These are phyloP conservation scores for Penicillium oxalicum DNA, from an alignment of 2,329 filamentous ascomycete species.

Conservation along the genomic window DNA sequence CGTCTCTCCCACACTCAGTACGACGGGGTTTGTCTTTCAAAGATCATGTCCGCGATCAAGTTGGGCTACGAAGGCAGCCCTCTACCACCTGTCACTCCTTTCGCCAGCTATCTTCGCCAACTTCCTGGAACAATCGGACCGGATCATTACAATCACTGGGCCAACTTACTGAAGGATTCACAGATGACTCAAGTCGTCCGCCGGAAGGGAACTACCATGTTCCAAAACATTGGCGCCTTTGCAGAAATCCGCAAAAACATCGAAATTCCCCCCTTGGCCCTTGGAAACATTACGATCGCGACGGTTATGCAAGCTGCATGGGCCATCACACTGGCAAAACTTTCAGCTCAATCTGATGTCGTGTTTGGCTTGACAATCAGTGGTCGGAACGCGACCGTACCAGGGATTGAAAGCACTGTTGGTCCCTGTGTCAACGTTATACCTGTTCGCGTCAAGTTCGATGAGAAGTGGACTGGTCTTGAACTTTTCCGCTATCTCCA, in stretches of 20 bases:
- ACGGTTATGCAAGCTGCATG: conserved; percentile 63
- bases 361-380: conserved; percentile 62
- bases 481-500: conserved; percentile 52
- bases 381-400: conserved; percentile 55
- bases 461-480: conserved; percentile 45
- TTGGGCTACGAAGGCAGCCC: conserved; percentile 45
- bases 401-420: conserved; percentile 51
- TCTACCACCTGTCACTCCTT: conserved; percentile 38
- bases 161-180: conserved; percentile 52
- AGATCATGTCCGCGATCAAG: conserved; percentile 57
- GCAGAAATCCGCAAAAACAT: conserved; percentile 33
- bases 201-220: conserved; percentile 29
- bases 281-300: conserved; percentile 54
- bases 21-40: conserved; percentile 60
- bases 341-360: conserved; percentile 50
- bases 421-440: conserved; percentile 65
- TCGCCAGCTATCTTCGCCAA: conserved; percentile 43
- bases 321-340: conserved; percentile 56
- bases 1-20: conserved; percentile 65
- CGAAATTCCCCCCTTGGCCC: conserved; percentile 42
- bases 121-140: conserved; percentile 37
- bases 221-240: conserved; percentile 32
- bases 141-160: conserved; percentile 56
- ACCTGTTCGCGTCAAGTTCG: conserved; percentile 56
- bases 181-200: conserved; percentile 42